These are phyloP conservation scores for Lonicera japonica DNA, from an alignment of 129 eudicot genomes.

Conservation along the genomic window DNA sequence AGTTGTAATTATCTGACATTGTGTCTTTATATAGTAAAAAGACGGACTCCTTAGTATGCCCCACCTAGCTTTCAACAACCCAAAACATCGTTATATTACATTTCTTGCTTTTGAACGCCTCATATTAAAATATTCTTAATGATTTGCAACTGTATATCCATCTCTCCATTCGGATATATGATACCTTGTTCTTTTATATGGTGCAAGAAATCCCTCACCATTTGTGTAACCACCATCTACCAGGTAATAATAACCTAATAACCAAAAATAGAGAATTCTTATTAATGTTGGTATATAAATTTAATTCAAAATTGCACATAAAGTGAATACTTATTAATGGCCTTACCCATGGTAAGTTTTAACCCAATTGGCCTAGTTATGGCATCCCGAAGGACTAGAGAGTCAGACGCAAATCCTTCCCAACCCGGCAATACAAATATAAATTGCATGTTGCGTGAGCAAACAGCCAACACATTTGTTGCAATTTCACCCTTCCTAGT, in stretches of 20 bases:
- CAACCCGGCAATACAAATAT: conserved; percentile 6
- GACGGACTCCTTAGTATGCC: neutral
- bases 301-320: too few relatives aligned
- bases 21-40: neutral
- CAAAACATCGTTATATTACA: too few relatives aligned
- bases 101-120: conserved; percentile 1
- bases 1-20: neutral
- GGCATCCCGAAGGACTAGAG: conserved; percentile 3
- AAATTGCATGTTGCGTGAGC: conserved; percentile 5
- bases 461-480: conserved; percentile 12
- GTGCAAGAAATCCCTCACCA: conserved; percentile 10
- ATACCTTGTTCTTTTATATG: conserved; percentile 17
- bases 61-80: too few relatives aligned
- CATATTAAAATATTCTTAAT: neutral
- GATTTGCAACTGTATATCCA: neutral
- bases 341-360: neutral
- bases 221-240: conserved; percentile 14
- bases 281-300: neutral
- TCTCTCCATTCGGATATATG: conserved; percentile 11
- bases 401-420: conserved; percentile 2
- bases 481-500: conserved; percentile 3
- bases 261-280: neutral
- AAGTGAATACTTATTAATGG: neutral
- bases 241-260: conserved; percentile 10
- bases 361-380: neutral